phyloP scores from a whole-genome alignment of 148 eudicot species.

The Persicaria tinctoria region DNA sequence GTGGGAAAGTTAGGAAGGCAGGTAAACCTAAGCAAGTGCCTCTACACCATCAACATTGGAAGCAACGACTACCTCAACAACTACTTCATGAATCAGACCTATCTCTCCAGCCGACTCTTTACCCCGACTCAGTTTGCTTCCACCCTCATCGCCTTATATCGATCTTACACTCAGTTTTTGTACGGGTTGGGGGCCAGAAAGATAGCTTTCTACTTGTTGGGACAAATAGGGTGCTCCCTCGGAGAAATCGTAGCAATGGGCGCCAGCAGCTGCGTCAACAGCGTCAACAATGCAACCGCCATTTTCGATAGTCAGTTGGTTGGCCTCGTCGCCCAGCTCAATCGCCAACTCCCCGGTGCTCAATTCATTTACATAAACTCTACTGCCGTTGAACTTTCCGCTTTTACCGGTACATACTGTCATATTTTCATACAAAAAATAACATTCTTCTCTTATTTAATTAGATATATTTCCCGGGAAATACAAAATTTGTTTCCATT shows the following conservation, averaged over 20 bases:
- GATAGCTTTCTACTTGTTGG: conserved; percentile 43
- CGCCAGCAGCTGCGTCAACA: conserved; percentile 36
- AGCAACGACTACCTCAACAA: conserved; percentile 13
- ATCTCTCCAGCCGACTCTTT: not conserved
- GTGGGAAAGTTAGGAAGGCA: not conserved
- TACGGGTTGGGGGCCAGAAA: conserved; percentile 53
- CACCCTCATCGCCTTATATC: not conserved
- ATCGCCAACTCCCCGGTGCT: not conserved
- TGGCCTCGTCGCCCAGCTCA: not conserved
- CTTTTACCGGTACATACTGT: not conserved
- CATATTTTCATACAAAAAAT: too few relatives aligned
- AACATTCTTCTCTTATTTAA: too few relatives aligned
- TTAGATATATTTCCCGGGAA: too few relatives aligned
- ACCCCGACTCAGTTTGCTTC: not conserved
- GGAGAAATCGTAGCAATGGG: conserved; percentile 17
- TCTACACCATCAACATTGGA: conserved; percentile 7
- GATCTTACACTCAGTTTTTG: conserved; percentile 19
- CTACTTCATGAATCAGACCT: not conserved
- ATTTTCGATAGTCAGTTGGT: conserved; percentile 40
- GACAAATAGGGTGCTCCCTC: conserved; percentile 66
- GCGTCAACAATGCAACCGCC: conserved; percentile 27
- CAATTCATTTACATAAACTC: conserved; percentile 4
- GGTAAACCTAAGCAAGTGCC: not conserved
- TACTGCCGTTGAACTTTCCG: not conserved
- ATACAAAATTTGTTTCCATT: too few relatives aligned